These are phyloP conservation scores for Beta macrorhiza DNA, from an alignment of 179 eudicot genomes.

Conservation along the genomic window DNA sequence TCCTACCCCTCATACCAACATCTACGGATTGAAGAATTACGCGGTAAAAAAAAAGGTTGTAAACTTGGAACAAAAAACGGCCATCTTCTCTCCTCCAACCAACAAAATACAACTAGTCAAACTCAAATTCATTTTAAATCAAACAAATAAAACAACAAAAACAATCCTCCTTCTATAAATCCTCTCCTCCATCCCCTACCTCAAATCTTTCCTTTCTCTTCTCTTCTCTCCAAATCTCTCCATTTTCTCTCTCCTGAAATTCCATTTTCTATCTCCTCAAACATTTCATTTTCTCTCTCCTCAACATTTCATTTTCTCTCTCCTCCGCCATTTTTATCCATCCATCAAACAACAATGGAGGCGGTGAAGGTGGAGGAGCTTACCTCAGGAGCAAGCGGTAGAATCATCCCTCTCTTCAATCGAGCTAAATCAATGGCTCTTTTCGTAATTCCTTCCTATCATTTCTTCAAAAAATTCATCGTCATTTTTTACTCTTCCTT, in stretches of 20 bases:
- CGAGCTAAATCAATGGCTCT: constrained; percentile 39
- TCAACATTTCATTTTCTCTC: neutral
- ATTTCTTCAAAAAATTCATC: constrained; percentile 39
- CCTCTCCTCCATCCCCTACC: neutral
- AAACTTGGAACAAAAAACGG: neutral
- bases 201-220: neutral
- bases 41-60: constrained; percentile 1
- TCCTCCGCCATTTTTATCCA: neutral
- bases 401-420: constrained; percentile 67
- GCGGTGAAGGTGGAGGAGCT: constrained; percentile 55
- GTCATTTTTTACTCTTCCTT: constrained; percentile 67
- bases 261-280: too few relatives aligned
- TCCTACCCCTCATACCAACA: too few relatives aligned
- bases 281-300: too few relatives aligned
- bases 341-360: constrained; percentile 14
- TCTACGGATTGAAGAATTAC: neutral
- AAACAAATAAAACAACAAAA: neutral
- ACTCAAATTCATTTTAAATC: neutral
- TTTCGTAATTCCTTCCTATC: constrained; percentile 40
- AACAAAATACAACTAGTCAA: neutral
- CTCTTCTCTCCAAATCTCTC: neutral
- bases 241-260: neutral
- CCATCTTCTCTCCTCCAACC: neutral
- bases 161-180: neutral
- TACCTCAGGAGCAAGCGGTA: constrained; percentile 72